Percentiles rank a stretch among this genome's conserved stretches.
Evolutionary conservation across 768 basidiomycete species (phyloP).

Genomic region (Lactarius akahatsu): DNA sequence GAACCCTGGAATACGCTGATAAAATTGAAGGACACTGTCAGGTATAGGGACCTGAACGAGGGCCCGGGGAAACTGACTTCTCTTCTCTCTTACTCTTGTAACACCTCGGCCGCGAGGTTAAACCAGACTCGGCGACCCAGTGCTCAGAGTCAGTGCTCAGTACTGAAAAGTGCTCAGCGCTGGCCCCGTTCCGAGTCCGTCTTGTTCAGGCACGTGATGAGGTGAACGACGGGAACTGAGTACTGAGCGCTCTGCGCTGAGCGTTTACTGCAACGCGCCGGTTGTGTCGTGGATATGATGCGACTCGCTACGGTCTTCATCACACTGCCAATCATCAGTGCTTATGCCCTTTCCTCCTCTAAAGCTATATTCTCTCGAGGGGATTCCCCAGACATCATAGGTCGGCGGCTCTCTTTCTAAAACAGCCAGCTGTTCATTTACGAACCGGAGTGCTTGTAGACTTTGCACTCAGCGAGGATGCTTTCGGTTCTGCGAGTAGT

Average conservation of each 20-base stretch:
- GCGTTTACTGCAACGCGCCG: neutral
- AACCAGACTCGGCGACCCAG: neutral
- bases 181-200: neutral
- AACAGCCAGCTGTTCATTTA: neutral
- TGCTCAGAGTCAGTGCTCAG: neutral
- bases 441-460: neutral
- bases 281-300: neutral
- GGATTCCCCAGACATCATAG: neutral
- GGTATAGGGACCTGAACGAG: neutral
- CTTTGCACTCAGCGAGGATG: neutral
- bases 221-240: neutral
- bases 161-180: neutral
- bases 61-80: neutral
- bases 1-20: neutral
- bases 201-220: neutral
- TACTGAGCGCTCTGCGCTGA: neutral
- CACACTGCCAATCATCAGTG: neutral
- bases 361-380: neutral
- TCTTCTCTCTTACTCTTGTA: neutral
- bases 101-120: neutral
- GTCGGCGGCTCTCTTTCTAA: constrained; percentile 4
- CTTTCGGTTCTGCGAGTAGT: constrained; percentile 3
- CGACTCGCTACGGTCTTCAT: neutral
- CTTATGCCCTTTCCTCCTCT: constrained; percentile 1
- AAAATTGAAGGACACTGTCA: neutral